Percentiles rank a stretch among this genome's conserved stretches.
phyloP scores from a whole-genome alignment of 2,329 filamentous ascomycete genomes.

The Stemphylium beticola region DNA sequence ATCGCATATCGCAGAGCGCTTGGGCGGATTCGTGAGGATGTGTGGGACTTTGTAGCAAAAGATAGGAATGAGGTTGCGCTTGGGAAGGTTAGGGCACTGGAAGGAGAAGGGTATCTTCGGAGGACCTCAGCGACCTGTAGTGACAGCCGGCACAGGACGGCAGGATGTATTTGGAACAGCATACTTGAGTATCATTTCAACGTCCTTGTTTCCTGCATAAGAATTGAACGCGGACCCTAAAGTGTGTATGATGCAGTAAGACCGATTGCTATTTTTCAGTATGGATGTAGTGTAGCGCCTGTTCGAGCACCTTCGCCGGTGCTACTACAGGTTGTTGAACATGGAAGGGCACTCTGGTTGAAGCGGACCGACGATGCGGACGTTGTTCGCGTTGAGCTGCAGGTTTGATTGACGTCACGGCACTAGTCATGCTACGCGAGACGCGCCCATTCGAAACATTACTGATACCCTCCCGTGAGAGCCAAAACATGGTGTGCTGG shows the following conservation, averaged over 20 bases:
- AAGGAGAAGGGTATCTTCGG: no score
- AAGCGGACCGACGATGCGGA: conserved; percentile 2
- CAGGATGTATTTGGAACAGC: no score
- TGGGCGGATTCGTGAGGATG: no score
- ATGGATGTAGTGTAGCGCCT: neutral
- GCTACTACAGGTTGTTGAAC: neutral
- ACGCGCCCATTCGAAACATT: conserved; percentile 15
- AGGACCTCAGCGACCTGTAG: no score
- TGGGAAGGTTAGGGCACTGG: no score
- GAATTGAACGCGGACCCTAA: no score
- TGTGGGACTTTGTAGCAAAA: no score
- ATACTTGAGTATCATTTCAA: no score
- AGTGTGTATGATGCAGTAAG: neutral
- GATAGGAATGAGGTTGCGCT: no score
- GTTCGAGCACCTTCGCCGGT: neutral
- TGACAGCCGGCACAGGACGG: no score
- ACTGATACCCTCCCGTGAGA: conserved; percentile 8
- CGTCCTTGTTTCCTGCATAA: no score
- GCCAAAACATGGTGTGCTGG: conserved; percentile 5
- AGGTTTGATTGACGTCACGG: conserved; percentile 16
- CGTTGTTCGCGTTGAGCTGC: conserved; percentile 7
- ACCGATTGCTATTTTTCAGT: neutral
- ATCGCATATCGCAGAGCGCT: no score
- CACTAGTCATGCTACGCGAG: conserved; percentile 12
- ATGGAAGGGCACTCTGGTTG: neutral